Base-by-base conservation (phyloP, 441 rosid species). In the Bruguiera hainesii region DNA sequence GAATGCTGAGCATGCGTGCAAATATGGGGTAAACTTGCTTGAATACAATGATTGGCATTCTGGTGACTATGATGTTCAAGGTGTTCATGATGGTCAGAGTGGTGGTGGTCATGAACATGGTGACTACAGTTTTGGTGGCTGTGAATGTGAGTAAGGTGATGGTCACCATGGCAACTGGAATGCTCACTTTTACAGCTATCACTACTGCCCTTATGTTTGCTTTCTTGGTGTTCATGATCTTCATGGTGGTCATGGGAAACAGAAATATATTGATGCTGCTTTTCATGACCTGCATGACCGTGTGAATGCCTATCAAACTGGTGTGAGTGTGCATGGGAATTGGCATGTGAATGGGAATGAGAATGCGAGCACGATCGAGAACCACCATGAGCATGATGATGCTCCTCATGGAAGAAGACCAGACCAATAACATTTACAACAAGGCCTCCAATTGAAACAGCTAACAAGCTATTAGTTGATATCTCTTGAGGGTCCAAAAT, bases 301-400 rank as follows among this genome's bases (percentile, higher is more conserved):
- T 72, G 77, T 37, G 75, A 58, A 71, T 79, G 79, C 25, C 69
- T 72, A 63, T 81, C 84, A 60, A 71, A 63, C 23, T 64, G 79
- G 46, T 76, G 67, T 6, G 66, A 55, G 8, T 75, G 73, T 16
- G 75, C 62, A 15, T 81, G 77, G 52, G 80, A 75, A 42, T 81
- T 85, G 13, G 82, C 76, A 46, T 82, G 83, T 1, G 90, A 73
- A 35, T 78, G 83, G 7, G 82, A 71, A 26, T 84, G 71, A 3
- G 87, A 81, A 60, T 90, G 88, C 0, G 88, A 61, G 81, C 91
- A 87, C 35, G 92, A 79, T n/a, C 96, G 73, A 19, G 85, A 75
- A 28, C 86, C 97, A 61, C 98, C 98, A 77, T 93, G 98, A 42
- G 97, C 98, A 81, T 89, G 98, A 80, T 93, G 95, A 83, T 93